Percentiles rank a stretch among this genome's conserved stretches.
Evolutionary conservation across 768 basidiomycete species (phyloP).

Genomic region (Austroboletus eburneus): DNA sequence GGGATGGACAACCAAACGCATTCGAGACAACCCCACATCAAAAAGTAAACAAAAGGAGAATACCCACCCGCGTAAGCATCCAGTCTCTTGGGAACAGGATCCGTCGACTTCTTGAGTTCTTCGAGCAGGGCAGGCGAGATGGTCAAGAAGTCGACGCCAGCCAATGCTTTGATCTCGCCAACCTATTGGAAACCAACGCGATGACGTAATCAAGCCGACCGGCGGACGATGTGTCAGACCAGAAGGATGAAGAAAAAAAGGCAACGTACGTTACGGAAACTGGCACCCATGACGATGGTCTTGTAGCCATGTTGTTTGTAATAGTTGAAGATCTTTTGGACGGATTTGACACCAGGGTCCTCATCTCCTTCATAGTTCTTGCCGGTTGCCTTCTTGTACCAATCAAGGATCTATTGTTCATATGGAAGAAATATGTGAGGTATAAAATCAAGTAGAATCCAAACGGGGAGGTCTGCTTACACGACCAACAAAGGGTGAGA

Average conservation of each 20-base stretch:
- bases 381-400: conserved; percentile 93
- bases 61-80: conserved; percentile 56
- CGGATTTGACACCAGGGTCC: conserved; percentile 94
- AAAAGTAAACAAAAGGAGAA: background rate
- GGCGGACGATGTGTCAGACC: conserved; percentile 1
- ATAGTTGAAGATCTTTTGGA: conserved; percentile 97
- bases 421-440: conserved; percentile 4
- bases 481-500: conserved; percentile 98
- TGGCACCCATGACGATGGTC: conserved; percentile 99
- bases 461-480: conserved; percentile 43
- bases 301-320: conserved; percentile 99
- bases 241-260: background rate
- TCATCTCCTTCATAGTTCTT: conserved; percentile 86
- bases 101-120: conserved; percentile 81
- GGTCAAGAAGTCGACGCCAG: conserved; percentile 97
- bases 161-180: conserved; percentile 92
- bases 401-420: conserved; percentile 82
- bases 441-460: conserved; percentile 10
- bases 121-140: conserved; percentile 89
- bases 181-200: conserved; percentile 38
- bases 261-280: conserved; percentile 90
- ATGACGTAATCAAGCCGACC: conserved; percentile 5
- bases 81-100: conserved; percentile 80
- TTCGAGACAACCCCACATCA: conserved; percentile 1
- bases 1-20: conserved; percentile 3